Evolutionary conservation across 495 filamentous ascomycete species (phyloP).

Genomic region (Talaromyces adpressus): DNA sequence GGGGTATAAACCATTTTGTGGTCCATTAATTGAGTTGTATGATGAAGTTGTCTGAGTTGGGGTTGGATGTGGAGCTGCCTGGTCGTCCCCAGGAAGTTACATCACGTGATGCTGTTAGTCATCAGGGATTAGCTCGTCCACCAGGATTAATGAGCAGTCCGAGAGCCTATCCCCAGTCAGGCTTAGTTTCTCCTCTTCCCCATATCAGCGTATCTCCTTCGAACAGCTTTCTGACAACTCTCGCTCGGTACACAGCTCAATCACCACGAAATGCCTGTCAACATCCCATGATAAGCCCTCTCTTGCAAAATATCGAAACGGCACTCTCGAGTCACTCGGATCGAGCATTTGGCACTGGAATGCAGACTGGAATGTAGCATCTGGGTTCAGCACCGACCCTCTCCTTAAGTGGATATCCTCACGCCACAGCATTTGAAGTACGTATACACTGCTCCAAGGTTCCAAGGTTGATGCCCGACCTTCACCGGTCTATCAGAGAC

Average conservation of each 20-base stretch:
- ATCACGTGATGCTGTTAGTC: background rate
- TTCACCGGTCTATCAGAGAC: background rate
- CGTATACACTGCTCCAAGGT: background rate
- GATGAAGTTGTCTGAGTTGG: background rate
- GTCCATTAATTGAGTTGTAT: background rate
- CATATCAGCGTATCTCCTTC: background rate
- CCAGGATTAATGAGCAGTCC: background rate
- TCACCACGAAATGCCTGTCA: background rate
- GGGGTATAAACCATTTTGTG: background rate
- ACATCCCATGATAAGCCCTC: background rate
- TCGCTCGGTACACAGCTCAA: background rate
- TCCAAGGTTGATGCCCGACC: background rate
- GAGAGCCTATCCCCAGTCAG: background rate
- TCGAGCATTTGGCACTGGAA: background rate
- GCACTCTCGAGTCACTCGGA: background rate
- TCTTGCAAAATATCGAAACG: background rate
- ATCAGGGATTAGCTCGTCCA: background rate
- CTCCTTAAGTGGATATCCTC: background rate
- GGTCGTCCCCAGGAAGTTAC: background rate
- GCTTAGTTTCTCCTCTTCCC: background rate
- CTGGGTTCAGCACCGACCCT: constrained; percentile 1
- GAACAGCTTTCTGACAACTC: background rate
- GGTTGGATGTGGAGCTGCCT: background rate
- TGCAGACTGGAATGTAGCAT: background rate
- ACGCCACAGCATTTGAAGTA: background rate